Base-by-base conservation (phyloP, 257 asterid species). In the Apocynum venetum region DNA sequence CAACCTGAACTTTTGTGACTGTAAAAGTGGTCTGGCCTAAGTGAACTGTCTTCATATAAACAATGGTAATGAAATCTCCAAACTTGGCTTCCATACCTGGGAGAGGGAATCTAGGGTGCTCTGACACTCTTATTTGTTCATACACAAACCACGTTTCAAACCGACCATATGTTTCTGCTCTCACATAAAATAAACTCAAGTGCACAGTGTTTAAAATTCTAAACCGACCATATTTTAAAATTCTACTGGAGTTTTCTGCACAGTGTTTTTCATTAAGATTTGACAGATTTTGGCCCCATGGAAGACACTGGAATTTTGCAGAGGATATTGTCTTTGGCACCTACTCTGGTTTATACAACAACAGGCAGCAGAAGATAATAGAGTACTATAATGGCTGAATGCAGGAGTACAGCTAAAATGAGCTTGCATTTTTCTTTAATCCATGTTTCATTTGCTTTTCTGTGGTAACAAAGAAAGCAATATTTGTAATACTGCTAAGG, bases 101-200 rank as follows among this genome's bases (percentile, higher is more conserved):
- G 44, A 44, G 71, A n/a, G 71, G 43, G 47, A 73, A 41, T 72
- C 66, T 9, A 12, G 12, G 17, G 51, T 76, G 52, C 13, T 40
- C 65, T 64, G 79, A n/a, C 75, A 38, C 64, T 38, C 48, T 35
- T 35, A 10, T 38, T 64, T 6, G 61, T 36, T 67, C 75, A 41
- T 41, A 41, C 9, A 5, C 17, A 49, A 53, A 40, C 55, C 80
- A 76, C 80, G 80, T 77, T 77, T 67, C 46, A 40, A 40, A 67
- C 75, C 68, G 68, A 53, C 80, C 80, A 77, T 40, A 52, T 67
- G 75, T 77, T 52, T 51, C 35, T 68, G 56, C 20, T 55, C 60
- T 10, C 15, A 0, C 15, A 10, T 9, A 51, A 51, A 51, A 51
- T 9, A 51, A 13, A 51, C 2, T 4, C 31, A 25, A 25, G 31